These are phyloP conservation scores for Saturnispora serradocipensis DNA, from an alignment of 805 yeast species.

Conservation along the genomic window DNA sequence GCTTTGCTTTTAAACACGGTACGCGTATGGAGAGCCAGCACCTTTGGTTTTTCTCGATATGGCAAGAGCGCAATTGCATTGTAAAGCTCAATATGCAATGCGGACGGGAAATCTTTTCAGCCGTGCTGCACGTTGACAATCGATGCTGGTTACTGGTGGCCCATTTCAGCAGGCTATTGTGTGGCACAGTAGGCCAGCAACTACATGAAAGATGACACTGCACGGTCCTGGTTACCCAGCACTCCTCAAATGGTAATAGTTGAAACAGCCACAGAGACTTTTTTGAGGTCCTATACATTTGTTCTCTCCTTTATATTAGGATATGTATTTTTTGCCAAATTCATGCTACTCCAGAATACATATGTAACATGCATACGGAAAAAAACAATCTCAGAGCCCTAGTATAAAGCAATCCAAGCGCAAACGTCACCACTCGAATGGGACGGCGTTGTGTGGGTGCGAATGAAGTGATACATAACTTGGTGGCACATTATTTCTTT, in stretches of 20 bases:
- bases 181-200: background rate
- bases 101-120: background rate
- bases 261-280: background rate
- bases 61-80: background rate
- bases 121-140: background rate
- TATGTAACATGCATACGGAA: background rate
- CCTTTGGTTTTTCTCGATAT: background rate
- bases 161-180: background rate
- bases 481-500: too few relatives aligned
- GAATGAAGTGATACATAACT: background rate
- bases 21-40: background rate
- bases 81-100: background rate
- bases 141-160: background rate
- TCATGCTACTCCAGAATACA: background rate
- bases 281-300: too few relatives aligned
- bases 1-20: background rate
- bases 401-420: background rate
- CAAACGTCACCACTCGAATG: background rate
- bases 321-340: background rate
- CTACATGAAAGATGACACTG: background rate
- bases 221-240: background rate
- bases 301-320: too few relatives aligned
- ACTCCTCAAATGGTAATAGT: too few relatives aligned
- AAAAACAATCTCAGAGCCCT: background rate
- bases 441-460: background rate